Evolutionary conservation across 345 rosid genomes (phyloP), one percentile per base, ranked within the genome.

Genomic region (Gossypium raimondii): DNA sequence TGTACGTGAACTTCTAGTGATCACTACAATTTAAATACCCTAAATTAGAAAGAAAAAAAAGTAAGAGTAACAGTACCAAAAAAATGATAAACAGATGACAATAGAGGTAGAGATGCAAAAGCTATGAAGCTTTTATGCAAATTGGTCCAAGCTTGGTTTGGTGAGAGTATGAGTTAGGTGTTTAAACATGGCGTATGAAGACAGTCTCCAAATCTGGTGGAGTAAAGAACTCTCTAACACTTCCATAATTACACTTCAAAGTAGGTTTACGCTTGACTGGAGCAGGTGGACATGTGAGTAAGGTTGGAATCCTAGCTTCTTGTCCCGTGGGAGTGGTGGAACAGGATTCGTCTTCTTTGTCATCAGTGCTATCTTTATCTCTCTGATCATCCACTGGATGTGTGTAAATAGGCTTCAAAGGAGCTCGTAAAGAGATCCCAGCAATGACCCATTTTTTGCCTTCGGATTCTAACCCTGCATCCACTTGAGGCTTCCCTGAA

Each of bases 191-290:
- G 72, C 83, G 77, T 58, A 86, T 78, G 67, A 89, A 89, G 50
- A 87, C 87, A 43, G 83, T 80, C 59, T 89, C 93, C 59, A 89
- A 86, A 70, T 89, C 91, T 16, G 88, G 89, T 4, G 93, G 90
- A 67, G 80, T 76, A 16, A 89, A 89, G 81, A 82, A 88, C 58
- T 72, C 85, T 53, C 86, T 80, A 56, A 67, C 73, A 1, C 73
- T 70, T 64, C 76, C 76, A 66, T 73, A 76, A 22, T 82, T 74
- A 71, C 82, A 80, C 73, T 85, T 89, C 34, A 74, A 62, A n/a
- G 89, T 59, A 53, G 85, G 72, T 67, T 85, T 92, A 22, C 85
- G 80, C 79, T 90, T 92, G 86, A 82, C 86, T 1, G 95, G 97
- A 2, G 97, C 84, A n/a, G 89, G 87, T 27, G 97, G 97, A 65